Conservation (phyloP, 169 alveolate species). For the Plasmodium cynomolgi region DNA sequence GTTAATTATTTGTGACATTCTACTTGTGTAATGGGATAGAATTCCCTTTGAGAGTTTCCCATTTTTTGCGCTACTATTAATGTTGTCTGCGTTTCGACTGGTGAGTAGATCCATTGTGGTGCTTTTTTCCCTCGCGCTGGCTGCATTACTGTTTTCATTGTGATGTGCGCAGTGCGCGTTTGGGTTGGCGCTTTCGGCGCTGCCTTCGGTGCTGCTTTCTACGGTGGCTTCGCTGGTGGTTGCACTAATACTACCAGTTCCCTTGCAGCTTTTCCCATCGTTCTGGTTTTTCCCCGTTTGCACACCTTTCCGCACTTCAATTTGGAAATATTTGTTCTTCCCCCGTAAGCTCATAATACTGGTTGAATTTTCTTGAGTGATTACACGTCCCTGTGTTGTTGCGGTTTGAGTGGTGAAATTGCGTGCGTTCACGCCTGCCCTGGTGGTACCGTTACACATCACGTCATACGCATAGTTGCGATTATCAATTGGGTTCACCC, state of each 20-base stretch:
- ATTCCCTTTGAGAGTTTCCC: not conserved
- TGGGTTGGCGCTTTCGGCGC: not conserved
- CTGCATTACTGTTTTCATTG: not conserved
- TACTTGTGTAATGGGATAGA: not conserved
- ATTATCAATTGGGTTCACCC: not conserved
- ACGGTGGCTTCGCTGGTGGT: not conserved
- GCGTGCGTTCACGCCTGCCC: not conserved
- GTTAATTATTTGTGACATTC: constrained; percentile 20
- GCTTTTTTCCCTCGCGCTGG: not conserved
- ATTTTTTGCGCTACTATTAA: not conserved
- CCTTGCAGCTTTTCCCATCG: not conserved
- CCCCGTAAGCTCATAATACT: not conserved
- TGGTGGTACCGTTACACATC: not conserved
- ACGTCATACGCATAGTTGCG: not conserved
- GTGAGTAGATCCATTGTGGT: not conserved
- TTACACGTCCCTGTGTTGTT: not conserved
- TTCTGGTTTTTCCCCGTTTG: not conserved
- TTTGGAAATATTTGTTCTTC: constrained; percentile 11
- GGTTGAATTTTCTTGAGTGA: not conserved
- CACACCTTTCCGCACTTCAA: not conserved
- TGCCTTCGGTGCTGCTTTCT: not conserved
- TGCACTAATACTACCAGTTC: not conserved
- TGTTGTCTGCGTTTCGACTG: constrained; percentile 3
- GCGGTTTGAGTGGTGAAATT: not conserved
- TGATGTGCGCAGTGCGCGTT: not conserved